Conservation (phyloP, 805 yeast genomes). For the Wickerhamomyces bisporus region DNA sequence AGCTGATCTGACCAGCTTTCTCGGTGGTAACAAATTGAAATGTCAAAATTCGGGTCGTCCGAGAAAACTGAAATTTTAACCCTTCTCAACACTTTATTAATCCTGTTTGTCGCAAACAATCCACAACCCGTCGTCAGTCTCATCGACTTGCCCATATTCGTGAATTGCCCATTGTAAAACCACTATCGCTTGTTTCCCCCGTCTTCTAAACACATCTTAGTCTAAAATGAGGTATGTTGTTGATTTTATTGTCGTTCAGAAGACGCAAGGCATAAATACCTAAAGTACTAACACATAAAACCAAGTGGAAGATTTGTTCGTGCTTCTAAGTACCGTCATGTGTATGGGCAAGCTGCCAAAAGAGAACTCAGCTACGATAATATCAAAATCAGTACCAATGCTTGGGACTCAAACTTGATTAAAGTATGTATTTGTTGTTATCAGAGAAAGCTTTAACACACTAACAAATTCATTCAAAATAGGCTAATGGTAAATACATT, state of each 20-base stretch:
- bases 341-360: conserved; percentile 81
- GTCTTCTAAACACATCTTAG: too few relatives aligned
- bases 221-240: conserved; percentile 3
- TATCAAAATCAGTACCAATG: conserved; percentile 76
- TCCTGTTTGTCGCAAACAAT: too few relatives aligned
- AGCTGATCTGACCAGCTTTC: too few relatives aligned
- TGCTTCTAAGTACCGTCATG: conserved; percentile 95
- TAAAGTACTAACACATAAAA: conserved; percentile 2
- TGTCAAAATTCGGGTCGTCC: too few relatives aligned
- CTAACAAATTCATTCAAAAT: neutral
- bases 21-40: too few relatives aligned
- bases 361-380: conserved; percentile 41
- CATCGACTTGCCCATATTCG: too few relatives aligned
- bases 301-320: conserved; percentile 82
- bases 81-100: too few relatives aligned
- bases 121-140: too few relatives aligned
- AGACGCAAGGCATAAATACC: neutral
- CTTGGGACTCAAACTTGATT: conserved; percentile 92
- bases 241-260: too few relatives aligned
- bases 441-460: too few relatives aligned
- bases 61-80: neutral
- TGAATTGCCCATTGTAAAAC: too few relatives aligned
- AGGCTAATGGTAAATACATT: conserved; percentile 76
- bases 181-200: too few relatives aligned
- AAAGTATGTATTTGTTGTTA: conserved; percentile 32